Base-by-base conservation (phyloP, 306 rosid genomes). In the Astragalus glycyphyllos region DNA sequence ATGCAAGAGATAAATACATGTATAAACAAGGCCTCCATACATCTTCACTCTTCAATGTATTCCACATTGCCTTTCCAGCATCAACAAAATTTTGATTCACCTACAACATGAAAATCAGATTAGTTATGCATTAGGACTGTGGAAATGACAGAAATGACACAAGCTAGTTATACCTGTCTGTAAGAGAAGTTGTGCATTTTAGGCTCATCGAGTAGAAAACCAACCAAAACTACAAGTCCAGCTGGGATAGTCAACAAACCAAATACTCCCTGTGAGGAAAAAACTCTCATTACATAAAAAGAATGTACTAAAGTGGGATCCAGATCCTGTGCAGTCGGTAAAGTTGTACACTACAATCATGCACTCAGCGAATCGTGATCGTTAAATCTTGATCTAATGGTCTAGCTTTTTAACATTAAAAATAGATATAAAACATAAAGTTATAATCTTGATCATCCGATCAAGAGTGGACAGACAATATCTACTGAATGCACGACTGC, bases 1-100 rank as follows among this genome's bases (percentile, higher is more conserved):
- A 37, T 46, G 98, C 86, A 73, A 93, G 15, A 58, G 98, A 93
- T 51, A 74, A 62, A 77, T 88, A 90, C 97, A 93, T 93, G 74
- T 88, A 93, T 54, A 90, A 72, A 79, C 96, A 93, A 53, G 98
- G 97, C 54, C 87, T 81, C 98, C 98, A 90, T 3, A 93, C 93
- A 57, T 80, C 80, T 23, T 88, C 89, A 14, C 68, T 80, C 83
- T 83, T 93, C 79, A 93, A 76, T 41, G 98, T 90, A 9, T 80
- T 81, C 97, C 96, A 90, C 98, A 85, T 88, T 44, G 96, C 71
- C 79, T 82, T 88, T 48, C 92, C 77, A 13, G 96, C 98, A 67
- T 77, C 81, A 20, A 90, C 7, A 62, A 88, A 85, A 83, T 87
- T 93, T 70, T 81, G 92, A 66, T 64, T 84, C 45, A 93, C 94